Evolutionary conservation across 345 rosid genomes (phyloP).

Genomic region (Syzygium oleosum): DNA sequence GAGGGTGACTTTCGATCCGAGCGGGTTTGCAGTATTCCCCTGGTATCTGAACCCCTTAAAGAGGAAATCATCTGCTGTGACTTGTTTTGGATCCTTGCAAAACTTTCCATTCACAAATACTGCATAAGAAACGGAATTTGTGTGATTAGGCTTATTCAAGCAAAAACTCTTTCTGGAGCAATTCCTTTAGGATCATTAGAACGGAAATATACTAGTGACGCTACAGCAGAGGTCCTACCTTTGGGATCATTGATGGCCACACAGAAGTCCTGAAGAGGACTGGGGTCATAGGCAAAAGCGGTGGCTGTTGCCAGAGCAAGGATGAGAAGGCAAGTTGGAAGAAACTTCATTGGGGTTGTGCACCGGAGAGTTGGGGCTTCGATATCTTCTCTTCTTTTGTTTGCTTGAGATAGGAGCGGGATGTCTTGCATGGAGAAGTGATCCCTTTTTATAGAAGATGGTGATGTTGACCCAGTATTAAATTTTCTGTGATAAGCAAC

Average conservation of each 20-base stretch:
- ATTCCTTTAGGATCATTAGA: background rate
- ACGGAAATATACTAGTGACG: background rate
- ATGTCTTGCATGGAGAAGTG: background rate
- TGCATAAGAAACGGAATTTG: background rate
- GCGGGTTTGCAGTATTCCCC: background rate
- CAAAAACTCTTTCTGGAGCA: background rate
- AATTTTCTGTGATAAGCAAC: background rate
- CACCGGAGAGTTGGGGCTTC: background rate
- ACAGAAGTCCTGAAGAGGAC: background rate
- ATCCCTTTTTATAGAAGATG: background rate
- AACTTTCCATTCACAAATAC: background rate
- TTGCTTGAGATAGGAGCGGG: background rate
- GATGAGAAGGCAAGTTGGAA: background rate
- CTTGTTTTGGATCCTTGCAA: background rate
- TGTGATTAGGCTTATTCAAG: background rate
- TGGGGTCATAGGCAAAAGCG: background rate
- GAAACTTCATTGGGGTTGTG: background rate
- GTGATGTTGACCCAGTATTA: background rate
- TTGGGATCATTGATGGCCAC: background rate
- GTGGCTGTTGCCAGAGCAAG: background rate
- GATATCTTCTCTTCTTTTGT: background rate
- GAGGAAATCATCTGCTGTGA: background rate
- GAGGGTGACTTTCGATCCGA: background rate
- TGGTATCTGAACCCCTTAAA: background rate
- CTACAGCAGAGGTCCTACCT: background rate